A percentile compares a stretch with the other conserved stretches of the same genome.
phyloP scores from a whole-genome alignment of 164 flowering plant species.

The Tetracentron sinense region DNA sequence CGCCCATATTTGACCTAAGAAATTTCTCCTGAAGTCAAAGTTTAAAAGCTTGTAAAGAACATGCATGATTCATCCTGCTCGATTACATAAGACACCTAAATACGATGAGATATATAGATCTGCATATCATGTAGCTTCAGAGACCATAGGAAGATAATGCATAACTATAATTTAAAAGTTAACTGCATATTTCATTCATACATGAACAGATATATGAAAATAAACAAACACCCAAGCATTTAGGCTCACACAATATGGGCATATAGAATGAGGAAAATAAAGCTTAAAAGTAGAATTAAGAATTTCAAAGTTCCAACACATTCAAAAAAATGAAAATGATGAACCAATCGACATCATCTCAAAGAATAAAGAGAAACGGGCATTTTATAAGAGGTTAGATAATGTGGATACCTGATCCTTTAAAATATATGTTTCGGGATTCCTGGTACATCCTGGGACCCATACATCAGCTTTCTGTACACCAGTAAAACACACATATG shows the following conservation, averaged over 20 bases:
- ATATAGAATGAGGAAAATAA: neutral
- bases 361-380: neutral
- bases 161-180: no score
- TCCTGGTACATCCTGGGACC: constrained; percentile 77
- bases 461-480: constrained; percentile 62
- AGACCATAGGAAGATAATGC: neutral
- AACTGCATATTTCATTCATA: neutral
- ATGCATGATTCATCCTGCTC: neutral
- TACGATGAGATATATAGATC: neutral
- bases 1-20: no score
- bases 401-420: constrained; percentile 74
- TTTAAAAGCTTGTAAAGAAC: no score
- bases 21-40: no score
- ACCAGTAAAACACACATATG: constrained; percentile 1
- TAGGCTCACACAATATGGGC: neutral
- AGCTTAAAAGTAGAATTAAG: neutral
- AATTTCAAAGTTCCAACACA: neutral
- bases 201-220: neutral
- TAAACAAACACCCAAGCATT: neutral
- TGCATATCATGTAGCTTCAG: neutral
- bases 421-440: constrained; percentile 72
- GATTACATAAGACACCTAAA: no score
- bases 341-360: neutral
- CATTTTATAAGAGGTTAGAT: neutral
- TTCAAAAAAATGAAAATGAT: neutral